Evolutionary conservation across 768 basidiomycete species (phyloP).

Genomic region (Psilocybe tampanensis): DNA sequence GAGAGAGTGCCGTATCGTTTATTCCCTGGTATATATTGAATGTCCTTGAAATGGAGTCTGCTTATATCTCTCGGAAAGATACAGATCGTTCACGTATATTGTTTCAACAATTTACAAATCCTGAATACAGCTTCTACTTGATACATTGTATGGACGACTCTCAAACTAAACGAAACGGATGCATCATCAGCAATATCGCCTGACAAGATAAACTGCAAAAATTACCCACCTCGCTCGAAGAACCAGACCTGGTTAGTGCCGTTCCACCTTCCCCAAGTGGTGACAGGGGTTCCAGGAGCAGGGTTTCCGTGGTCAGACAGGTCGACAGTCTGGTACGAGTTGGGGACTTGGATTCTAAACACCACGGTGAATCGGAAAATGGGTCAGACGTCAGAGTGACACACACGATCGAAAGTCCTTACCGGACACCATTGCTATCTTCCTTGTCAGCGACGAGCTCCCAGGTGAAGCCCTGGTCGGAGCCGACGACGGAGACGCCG

Average conservation of each 20-base stretch:
- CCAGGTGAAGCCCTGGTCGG: slow-evolving; percentile 33
- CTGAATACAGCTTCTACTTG: too few species aligned
- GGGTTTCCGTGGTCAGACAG: slow-evolving; percentile 44
- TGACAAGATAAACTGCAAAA: too few species aligned
- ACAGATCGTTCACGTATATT: too few species aligned
- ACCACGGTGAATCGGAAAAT: not conserved
- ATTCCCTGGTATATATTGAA: slow-evolving; percentile 25
- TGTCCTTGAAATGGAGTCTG: too few species aligned
- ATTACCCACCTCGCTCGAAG: slow-evolving; percentile 22
- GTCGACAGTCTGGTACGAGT: slow-evolving; percentile 39
- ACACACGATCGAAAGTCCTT: too few species aligned
- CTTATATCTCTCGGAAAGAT: too few species aligned
- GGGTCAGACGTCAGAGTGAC: too few species aligned
- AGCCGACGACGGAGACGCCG: slow-evolving; percentile 32
- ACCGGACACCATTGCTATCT: slow-evolving; percentile 22
- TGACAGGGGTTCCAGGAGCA: slow-evolving; percentile 39
- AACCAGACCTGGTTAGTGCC: slow-evolving; percentile 40
- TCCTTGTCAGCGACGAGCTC: slow-evolving; percentile 34
- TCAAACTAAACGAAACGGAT: too few species aligned
- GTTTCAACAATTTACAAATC: too few species aligned
- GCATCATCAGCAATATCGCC: too few species aligned
- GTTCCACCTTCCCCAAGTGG: slow-evolving; percentile 43
- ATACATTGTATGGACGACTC: too few species aligned
- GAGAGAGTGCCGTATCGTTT: slow-evolving; percentile 6
- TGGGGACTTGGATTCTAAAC: slow-evolving; percentile 39